These are phyloP conservation scores for Colletotrichum trifolii DNA, from an alignment of 2,329 filamentous ascomycete species.

Conservation along the genomic window DNA sequence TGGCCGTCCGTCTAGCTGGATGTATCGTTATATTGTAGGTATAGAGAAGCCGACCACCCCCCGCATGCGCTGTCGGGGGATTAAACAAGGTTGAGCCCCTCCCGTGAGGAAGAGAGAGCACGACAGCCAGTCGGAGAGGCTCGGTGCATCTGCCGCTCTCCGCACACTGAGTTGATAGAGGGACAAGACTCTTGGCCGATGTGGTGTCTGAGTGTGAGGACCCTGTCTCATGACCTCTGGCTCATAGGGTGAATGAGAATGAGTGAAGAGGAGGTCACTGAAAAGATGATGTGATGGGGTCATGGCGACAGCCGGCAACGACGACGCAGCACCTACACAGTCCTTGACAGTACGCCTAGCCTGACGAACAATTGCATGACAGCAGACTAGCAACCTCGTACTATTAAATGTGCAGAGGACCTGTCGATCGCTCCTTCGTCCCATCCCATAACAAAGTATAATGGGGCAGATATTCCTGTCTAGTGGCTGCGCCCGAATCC, in stretches of 20 bases:
- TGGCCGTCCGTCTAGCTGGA: constrained; percentile 7
- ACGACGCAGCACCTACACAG: no score
- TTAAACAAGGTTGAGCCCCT: constrained; percentile 37
- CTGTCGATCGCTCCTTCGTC: constrained; percentile 28
- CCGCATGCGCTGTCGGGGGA: constrained; percentile 30
- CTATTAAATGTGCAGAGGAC: not conserved
- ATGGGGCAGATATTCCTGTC: not conserved
- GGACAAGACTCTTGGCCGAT: constrained; percentile 14
- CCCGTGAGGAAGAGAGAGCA: constrained; percentile 9
- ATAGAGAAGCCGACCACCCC: constrained; percentile 2
- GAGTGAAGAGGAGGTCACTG: not conserved
- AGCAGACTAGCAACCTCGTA: no score
- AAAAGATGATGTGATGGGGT: not conserved
- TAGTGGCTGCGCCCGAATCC: constrained; percentile 9
- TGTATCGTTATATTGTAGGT: no score
- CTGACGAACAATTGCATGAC: no score
- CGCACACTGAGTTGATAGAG: constrained; percentile 6
- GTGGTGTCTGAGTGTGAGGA: constrained; percentile 11
- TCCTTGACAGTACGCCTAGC: no score
- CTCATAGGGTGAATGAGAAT: not conserved
- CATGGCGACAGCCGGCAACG: no score
- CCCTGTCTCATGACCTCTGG: constrained; percentile 1
- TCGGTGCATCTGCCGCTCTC: constrained; percentile 18
- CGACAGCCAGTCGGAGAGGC: constrained; percentile 19
- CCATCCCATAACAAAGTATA: constrained; percentile 3